Conservation (phyloP, 306 rosid species). For the Pyrus betulifolia region DNA sequence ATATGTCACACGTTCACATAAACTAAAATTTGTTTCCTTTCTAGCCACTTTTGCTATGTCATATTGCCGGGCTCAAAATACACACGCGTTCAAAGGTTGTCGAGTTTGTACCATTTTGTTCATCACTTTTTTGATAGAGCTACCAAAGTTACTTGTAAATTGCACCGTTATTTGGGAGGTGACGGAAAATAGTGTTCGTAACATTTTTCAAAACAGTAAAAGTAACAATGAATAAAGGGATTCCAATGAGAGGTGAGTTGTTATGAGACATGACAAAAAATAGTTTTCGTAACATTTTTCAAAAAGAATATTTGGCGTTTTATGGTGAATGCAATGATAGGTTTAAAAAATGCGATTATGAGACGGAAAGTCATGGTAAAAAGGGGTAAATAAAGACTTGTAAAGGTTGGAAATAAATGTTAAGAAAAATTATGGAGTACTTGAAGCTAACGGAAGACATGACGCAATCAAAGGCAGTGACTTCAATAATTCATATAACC, state of each 20-base stretch:
- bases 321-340: neutral
- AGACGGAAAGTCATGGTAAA: fast-evolving
- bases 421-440: too few species aligned
- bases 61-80: neutral
- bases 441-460: fast-evolving
- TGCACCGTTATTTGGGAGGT: neutral
- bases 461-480: fast-evolving
- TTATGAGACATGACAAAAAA: neutral
- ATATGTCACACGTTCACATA: neutral
- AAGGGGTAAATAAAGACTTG: too few species aligned
- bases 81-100: neutral
- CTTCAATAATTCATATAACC: too few species aligned
- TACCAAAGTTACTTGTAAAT: too few species aligned
- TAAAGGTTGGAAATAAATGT: too few species aligned
- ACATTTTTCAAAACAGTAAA: too few species aligned
- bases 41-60: neutral
- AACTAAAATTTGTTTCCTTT: neutral
- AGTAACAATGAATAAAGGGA: too few species aligned
- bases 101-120: neutral
- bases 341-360: too few species aligned
- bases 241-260: too few species aligned
- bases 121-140: neutral
- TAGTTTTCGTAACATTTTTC: neutral
- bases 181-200: neutral
- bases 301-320: neutral